Percentiles rank a stretch among this genome's conserved stretches.
phyloP scores from a whole-genome alignment of 306 rosid species.

The Fragaria ananassa region DNA sequence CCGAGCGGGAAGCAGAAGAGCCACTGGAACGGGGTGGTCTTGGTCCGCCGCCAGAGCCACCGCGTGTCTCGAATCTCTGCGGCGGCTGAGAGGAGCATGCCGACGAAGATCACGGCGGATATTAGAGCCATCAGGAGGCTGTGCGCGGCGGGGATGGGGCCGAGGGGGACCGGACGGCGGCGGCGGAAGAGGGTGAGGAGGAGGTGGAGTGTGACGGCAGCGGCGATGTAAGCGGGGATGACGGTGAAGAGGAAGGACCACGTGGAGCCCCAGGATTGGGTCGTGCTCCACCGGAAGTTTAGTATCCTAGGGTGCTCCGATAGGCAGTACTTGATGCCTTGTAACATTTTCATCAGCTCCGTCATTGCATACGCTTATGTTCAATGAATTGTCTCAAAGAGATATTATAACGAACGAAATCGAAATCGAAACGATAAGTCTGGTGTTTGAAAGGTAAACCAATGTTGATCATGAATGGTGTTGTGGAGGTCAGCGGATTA shows the following conservation, averaged over 20 bases:
- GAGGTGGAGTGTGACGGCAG: slow-evolving; percentile 39
- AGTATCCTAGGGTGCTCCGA: slow-evolving; percentile 53
- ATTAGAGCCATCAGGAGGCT: slow-evolving; percentile 49
- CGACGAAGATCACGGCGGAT: slow-evolving; percentile 45
- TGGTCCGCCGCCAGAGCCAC: slow-evolving; percentile 68
- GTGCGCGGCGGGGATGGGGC: slow-evolving; percentile 63
- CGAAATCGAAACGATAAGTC: too few species aligned
- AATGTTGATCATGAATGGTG: neutral
- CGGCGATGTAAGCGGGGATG: slow-evolving; percentile 37
- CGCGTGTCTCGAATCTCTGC: slow-evolving; percentile 62
- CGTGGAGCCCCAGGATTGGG: slow-evolving; percentile 62
- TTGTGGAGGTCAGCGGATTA: neutral
- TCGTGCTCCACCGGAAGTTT: slow-evolving; percentile 68
- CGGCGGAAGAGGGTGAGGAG: slow-evolving; percentile 33
- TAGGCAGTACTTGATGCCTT: slow-evolving; percentile 38
- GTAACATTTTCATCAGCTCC: neutral
- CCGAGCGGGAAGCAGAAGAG: slow-evolving; percentile 79
- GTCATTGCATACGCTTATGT: neutral
- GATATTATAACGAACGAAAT: too few species aligned
- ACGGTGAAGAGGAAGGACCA: slow-evolving; percentile 60
- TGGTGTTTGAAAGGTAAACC: neutral
- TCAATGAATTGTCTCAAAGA: neutral
- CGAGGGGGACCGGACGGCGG: slow-evolving; percentile 42
- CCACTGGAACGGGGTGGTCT: slow-evolving; percentile 64
- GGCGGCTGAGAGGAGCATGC: slow-evolving; percentile 54